Conservation (phyloP, 352 stramenopile genomes). For the Globisporangium recalcitrans region DNA sequence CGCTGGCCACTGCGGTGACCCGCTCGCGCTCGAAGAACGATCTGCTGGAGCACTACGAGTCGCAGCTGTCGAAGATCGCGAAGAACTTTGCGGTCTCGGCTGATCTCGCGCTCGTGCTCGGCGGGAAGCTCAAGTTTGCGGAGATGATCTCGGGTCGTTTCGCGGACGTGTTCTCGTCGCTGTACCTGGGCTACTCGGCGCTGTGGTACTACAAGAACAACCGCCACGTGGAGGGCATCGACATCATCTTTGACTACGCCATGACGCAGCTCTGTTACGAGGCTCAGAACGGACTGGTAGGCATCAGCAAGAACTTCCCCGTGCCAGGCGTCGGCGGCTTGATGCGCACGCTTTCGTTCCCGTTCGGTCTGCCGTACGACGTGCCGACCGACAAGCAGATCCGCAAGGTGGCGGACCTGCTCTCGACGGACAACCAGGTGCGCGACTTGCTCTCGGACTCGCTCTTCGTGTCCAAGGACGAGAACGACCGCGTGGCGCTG, state of each 20-base stretch:
- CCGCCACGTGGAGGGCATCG: constrained; percentile 91
- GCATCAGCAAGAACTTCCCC: constrained; percentile 96
- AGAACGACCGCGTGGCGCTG: constrained; percentile 58
- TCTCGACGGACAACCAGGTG: constrained; percentile 69
- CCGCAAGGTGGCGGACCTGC: constrained; percentile 63
- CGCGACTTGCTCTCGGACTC: constrained; percentile 63
- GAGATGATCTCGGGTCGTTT: constrained; percentile 97
- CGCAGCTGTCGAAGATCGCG: constrained; percentile 93
- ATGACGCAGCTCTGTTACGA: constrained; percentile 95
- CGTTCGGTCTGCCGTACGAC: constrained; percentile 91
- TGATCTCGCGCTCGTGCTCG: constrained; percentile 95
- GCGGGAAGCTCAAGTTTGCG: constrained; percentile 97
- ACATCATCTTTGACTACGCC: constrained; percentile 95
- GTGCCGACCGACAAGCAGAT: constrained; percentile 86
- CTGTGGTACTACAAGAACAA: constrained; percentile 96
- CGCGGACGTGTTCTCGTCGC: constrained; percentile 94
- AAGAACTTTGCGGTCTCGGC: constrained; percentile 96
- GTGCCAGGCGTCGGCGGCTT: constrained; percentile 86
- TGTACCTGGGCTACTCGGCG: constrained; percentile 97
- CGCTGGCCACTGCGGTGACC: constrained; percentile 86
- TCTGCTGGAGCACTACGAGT: constrained; percentile 94
- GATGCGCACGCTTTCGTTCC: constrained; percentile 95
- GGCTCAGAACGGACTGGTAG: constrained; percentile 93
- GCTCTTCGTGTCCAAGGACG: constrained; percentile 74
- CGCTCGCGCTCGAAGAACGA: constrained; percentile 90